phyloP scores from a whole-genome alignment of 257 asterid species.

The Ophiorrhiza pumila region DNA sequence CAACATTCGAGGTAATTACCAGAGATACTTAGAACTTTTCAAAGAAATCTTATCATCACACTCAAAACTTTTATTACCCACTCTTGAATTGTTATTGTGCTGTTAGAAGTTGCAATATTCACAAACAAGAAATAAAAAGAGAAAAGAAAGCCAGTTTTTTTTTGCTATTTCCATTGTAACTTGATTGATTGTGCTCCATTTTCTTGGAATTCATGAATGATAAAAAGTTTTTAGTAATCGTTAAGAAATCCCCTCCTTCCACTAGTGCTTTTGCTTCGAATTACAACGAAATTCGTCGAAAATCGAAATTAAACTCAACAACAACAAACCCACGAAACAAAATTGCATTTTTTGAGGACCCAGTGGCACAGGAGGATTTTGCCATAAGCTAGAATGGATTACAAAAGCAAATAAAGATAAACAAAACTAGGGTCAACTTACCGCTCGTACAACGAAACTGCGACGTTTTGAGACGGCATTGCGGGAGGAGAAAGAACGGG shows the following conservation, averaged over 20 bases:
- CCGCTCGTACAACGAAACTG: conserved; percentile 54
- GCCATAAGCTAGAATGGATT: not conserved
- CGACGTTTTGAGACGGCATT: conserved; percentile 33
- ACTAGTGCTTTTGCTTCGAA: not conserved
- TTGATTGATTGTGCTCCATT: no score
- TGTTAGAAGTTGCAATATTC: no score
- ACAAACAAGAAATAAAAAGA: not conserved
- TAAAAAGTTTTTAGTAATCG: no score
- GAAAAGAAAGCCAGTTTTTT: not conserved
- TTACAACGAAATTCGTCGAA: not conserved
- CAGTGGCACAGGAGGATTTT: not conserved
- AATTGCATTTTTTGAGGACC: not conserved
- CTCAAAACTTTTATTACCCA: not conserved
- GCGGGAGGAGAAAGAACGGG: conserved; percentile 41
- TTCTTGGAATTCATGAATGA: no score
- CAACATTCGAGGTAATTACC: no score
- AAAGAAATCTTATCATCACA: not conserved
- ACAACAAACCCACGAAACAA: not conserved
- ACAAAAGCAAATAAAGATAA: not conserved
- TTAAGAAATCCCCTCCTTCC: not conserved
- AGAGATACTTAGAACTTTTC: no score
- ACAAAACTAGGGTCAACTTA: conserved; percentile 29
- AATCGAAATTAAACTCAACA: not conserved
- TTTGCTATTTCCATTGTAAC: not conserved
- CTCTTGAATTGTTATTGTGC: not conserved